phyloP scores from a whole-genome alignment of 2,329 filamentous ascomycete genomes.

The Ascochyta koolunga region DNA sequence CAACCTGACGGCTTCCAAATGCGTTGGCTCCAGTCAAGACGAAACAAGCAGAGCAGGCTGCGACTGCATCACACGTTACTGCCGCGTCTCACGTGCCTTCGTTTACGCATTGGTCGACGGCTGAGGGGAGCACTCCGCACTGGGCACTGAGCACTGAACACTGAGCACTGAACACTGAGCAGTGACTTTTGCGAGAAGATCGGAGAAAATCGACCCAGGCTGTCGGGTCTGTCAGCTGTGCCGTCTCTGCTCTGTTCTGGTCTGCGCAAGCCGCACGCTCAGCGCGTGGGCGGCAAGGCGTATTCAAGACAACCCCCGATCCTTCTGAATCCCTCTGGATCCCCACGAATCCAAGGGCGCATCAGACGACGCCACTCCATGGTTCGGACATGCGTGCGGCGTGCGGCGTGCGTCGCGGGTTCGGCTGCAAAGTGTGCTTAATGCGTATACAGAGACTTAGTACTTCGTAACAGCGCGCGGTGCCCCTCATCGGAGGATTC shows the following conservation, averaged over 20 bases:
- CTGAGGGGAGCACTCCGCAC: too few relatives aligned
- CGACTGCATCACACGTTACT: slow-evolving; percentile 23
- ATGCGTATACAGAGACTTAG: slow-evolving; percentile 17
- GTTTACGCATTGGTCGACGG: slow-evolving; percentile 14
- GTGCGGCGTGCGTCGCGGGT: slow-evolving; percentile 13
- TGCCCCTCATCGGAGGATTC: slow-evolving; percentile 38
- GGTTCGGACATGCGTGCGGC: slow-evolving; percentile 16
- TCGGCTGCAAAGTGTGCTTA: slow-evolving; percentile 18
- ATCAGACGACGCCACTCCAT: slow-evolving; percentile 11
- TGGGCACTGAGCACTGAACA: too few relatives aligned
- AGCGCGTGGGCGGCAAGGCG: neutral
- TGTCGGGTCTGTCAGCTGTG: slow-evolving; percentile 25
- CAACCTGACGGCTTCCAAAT: slow-evolving; percentile 23
- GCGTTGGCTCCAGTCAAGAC: slow-evolving; percentile 42
- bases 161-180: slow-evolving; percentile 20
- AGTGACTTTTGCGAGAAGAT: slow-evolving; percentile 24
- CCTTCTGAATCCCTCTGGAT: slow-evolving; percentile 15
- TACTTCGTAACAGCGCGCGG: slow-evolving; percentile 21
- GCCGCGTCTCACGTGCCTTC: slow-evolving; percentile 21
- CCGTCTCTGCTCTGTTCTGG: slow-evolving; percentile 20
- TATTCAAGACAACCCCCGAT: slow-evolving; percentile 10
- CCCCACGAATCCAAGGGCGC: slow-evolving; percentile 23
- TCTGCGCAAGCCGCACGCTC: too few relatives aligned
- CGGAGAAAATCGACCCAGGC: slow-evolving; percentile 31
- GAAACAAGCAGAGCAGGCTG: slow-evolving; percentile 24